These are phyloP conservation scores for Penicillium corylophilum DNA, from an alignment of 2,329 filamentous ascomycete genomes.

Conservation along the genomic window DNA sequence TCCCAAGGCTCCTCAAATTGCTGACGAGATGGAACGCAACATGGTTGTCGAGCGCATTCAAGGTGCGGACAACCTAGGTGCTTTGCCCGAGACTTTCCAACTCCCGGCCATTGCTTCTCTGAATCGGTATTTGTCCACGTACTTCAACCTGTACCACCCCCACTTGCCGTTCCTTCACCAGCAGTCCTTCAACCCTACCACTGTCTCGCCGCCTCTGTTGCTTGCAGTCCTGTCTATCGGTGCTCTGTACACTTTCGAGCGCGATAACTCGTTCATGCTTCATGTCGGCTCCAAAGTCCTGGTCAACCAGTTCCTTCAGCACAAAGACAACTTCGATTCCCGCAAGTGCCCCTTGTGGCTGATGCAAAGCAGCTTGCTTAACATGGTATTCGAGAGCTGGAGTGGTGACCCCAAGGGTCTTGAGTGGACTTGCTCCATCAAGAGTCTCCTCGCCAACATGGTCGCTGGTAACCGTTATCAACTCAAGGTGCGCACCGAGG, in stretches of 20 bases:
- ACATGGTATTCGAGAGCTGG: slow-evolving; percentile 99
- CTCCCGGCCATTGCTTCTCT: slow-evolving; percentile 76
- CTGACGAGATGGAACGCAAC: slow-evolving; percentile 80
- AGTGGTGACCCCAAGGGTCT: slow-evolving; percentile 96
- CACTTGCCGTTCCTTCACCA: slow-evolving; percentile 95
- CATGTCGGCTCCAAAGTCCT: slow-evolving; percentile 97
- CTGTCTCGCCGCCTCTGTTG: slow-evolving; percentile 77
- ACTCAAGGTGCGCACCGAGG: slow-evolving; percentile 87
- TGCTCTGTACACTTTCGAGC: slow-evolving; percentile 93
- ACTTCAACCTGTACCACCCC: slow-evolving; percentile 96
- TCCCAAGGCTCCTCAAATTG: slow-evolving; percentile 74
- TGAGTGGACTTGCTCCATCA: slow-evolving; percentile 98
- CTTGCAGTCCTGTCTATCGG: slow-evolving; percentile 92
- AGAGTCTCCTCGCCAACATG: slow-evolving; percentile 97
- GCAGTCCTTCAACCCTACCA: slow-evolving; percentile 79
- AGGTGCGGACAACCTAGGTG: slow-evolving; percentile 73
- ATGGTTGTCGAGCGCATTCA: slow-evolving; percentile 84
- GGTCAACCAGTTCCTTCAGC: slow-evolving; percentile 94
- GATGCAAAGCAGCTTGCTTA: slow-evolving; percentile 93
- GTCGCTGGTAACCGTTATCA: slow-evolving; percentile 96
- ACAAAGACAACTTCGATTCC: slow-evolving; percentile 98
- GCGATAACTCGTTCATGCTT: slow-evolving; percentile 93
- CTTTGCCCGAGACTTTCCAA: slow-evolving; percentile 84
- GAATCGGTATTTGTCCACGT: slow-evolving; percentile 91
- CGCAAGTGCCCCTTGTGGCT: slow-evolving; percentile 97